Evolutionary conservation across 2,329 filamentous ascomycete genomes (phyloP).

Genomic region (Neonectria hederae): DNA sequence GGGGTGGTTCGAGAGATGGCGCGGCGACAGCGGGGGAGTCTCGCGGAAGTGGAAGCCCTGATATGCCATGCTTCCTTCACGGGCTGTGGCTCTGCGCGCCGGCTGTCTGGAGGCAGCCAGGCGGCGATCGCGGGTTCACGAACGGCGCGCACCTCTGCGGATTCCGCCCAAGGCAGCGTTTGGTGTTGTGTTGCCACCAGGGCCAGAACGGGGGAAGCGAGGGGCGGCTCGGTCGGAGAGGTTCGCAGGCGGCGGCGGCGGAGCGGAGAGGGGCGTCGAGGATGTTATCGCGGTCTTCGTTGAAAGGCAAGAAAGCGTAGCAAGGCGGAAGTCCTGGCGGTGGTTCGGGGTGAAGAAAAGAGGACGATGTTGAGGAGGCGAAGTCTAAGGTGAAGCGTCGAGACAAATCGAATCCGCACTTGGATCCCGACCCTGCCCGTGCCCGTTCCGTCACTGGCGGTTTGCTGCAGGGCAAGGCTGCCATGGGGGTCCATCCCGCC

Average conservation of each 20-base stretch:
- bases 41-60: neutral
- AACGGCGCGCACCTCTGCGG: slow-evolving; percentile 17
- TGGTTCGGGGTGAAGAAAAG: neutral
- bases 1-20: neutral
- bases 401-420: neutral
- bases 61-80: slow-evolving; percentile 12
- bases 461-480: slow-evolving; percentile 27
- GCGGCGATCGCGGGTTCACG: slow-evolving; percentile 12
- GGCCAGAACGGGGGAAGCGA: neutral
- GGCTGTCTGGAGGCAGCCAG: slow-evolving; percentile 5
- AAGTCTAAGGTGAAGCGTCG: neutral
- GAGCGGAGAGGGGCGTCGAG: neutral
- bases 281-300: neutral
- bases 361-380: neutral
- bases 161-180: slow-evolving; percentile 19
- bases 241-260: too few species aligned
- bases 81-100: slow-evolving; percentile 10
- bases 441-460: neutral
- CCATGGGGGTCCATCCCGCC: neutral
- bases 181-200: slow-evolving; percentile 5
- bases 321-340: neutral
- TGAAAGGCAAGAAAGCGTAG: neutral
- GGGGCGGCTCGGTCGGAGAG: neutral
- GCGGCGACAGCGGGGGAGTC: neutral
- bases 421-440: neutral